Evolutionary conservation across 768 basidiomycete species (phyloP), one percentile per base, ranked within the genome.

Genomic region (Boletus huronensis): DNA sequence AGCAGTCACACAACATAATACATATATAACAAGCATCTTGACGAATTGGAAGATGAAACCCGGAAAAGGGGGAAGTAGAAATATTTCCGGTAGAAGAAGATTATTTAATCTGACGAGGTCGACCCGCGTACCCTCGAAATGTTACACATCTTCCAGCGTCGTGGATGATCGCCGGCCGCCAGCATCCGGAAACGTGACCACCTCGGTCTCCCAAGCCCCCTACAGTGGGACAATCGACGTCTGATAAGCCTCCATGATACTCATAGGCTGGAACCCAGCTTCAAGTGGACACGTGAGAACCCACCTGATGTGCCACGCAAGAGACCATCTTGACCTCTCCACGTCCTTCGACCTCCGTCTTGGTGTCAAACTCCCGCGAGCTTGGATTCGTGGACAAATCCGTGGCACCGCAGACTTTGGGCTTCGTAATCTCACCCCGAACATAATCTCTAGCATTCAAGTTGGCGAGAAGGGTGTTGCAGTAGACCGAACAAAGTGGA

Each of bases 391-490:
- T 16, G 47, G 38, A 32, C 31, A 40, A 26, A 10, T 21, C 43
- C 14, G 25, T 1, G 9, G 8, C 13, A 8, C 14, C 31, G 4
- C 23, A 4, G 23, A 8, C 3, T 3, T 56, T 14, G 6, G n/a
- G 32, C 14, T 3, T 21, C n/a, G 11, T 6, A 19, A 0, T 19
- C 5, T 34, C 41, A 39, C 39, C 48, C 11, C 47, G 53, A 11
- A 60, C 10, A 21, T 60, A 60, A 25, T 19, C 7, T 55, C 59
- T 48, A 0, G 32, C 46, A 5, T 60, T 60, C 38, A 60, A 21
- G 45, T 59, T 55, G 26, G 48, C 54, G 3, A 61, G 52, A 6
- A 53, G 25, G 1, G 60, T 61, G 23, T 61, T 59, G 4, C 38
- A 45, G 38, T 61, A 61, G 19, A 61, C 5, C 11, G 49, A 19